Conservation (phyloP, 352 stramenopile species). For the Sclerospora graminicola region DNA sequence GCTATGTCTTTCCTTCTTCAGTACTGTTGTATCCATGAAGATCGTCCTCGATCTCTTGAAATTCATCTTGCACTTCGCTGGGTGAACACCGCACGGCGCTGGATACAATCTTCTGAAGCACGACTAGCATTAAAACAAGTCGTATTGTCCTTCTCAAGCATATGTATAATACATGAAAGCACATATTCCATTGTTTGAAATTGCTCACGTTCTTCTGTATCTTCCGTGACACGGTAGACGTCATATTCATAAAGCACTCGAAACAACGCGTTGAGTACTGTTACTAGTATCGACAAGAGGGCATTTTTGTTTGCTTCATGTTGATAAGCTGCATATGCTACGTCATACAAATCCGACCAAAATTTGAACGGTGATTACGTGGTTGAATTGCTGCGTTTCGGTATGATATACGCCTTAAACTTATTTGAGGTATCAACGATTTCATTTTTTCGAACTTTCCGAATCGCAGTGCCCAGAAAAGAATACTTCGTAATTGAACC, state of each 20-base stretch:
- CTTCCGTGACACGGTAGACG: constrained; percentile 80
- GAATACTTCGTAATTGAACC: too few species aligned
- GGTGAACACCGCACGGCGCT: constrained; percentile 60
- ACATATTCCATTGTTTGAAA: constrained; percentile 74
- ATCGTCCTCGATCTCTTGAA: constrained; percentile 36
- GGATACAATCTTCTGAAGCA: constrained; percentile 34
- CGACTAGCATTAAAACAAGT: constrained; percentile 8
- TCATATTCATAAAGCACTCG: constrained; percentile 50
- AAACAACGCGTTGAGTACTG: constrained; percentile 54
- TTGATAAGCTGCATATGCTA: constrained; percentile 39
- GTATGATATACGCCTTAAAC: too few species aligned
- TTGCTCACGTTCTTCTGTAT: constrained; percentile 71
- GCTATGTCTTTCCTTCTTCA: constrained; percentile 1
- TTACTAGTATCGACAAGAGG: constrained; percentile 29
- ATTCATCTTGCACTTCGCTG: constrained; percentile 53
- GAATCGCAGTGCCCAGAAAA: too few species aligned
- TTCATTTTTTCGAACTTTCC: too few species aligned
- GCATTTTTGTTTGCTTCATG: constrained; percentile 13
- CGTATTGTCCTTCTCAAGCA: constrained; percentile 10
- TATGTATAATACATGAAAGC: constrained; percentile 33
- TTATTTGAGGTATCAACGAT: too few species aligned
- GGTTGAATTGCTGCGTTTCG: too few species aligned
- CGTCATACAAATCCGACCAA: constrained; percentile 70
- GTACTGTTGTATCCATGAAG: constrained; percentile 18
- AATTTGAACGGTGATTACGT: constrained; percentile 84